Evolutionary conservation across 2,329 filamentous ascomycete genomes (phyloP), one percentile per base, ranked within the genome.

Genomic region (Epichloe sibirici): DNA sequence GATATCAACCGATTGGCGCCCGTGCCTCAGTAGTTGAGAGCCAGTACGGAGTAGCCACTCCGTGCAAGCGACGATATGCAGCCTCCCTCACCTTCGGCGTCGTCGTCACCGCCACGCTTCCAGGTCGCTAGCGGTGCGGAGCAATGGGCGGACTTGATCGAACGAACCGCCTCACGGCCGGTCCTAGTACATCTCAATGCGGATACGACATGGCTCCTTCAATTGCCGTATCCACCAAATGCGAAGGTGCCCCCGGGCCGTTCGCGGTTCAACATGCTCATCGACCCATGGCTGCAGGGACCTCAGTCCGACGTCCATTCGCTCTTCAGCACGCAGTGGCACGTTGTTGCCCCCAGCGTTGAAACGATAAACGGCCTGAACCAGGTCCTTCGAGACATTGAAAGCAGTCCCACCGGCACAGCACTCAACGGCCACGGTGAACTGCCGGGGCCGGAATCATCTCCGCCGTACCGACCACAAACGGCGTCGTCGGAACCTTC

Each of bases 261-360:
- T 17, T 67, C 70, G 17, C 82, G 78, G 58, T 85, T 77, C 70
- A 85, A 85, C 60, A 71, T 86, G 48, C 66, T 86, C 21, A 72
- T 86, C 44, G 82, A 85, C 60, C 82, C 82, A 0, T 86, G 82
- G 82, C 70, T 86, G 2, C 66, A 71, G 15, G 82, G 82, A 3
- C 72, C 76, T 0, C 82, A 86, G 64, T 77, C 71, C 53, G 82
- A 86, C 61, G 76, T 84, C 9, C 78, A 79, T 2, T 66, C 68
- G 45, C 85, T 81, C 77, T 85, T 86, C 63, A 80, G 75, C 48
- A 78, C 78, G 58, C 82, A 86, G 63, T 82, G 75, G 72, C 82
- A 86, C 61, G 71, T 76, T 1, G 71, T 71, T 0, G 63, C 75
- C 51, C 77, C 78, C 49, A 73, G 71, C 12, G 71, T 83, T 12